A percentile compares a stretch with the other conserved stretches of the same genome.
These are phyloP conservation scores for Diaporthe amygdali DNA, from an alignment of 2,329 filamentous ascomycete genomes.

Conservation along the genomic window DNA sequence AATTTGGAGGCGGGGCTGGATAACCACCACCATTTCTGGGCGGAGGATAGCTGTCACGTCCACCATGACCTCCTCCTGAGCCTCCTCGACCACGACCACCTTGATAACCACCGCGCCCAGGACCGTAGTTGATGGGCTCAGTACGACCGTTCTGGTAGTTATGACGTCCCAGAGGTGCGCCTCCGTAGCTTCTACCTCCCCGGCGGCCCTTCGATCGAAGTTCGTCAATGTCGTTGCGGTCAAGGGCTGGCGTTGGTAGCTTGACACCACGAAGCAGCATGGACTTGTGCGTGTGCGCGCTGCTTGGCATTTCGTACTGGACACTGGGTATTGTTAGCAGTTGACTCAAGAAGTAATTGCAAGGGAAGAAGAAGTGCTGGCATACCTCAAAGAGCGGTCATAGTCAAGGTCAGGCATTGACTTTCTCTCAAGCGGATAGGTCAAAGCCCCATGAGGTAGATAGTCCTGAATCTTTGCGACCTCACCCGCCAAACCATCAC, in stretches of 20 bases:
- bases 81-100: constrained; percentile 23
- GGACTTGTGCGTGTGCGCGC: constrained; percentile 81
- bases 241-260: constrained; percentile 73
- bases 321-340: constrained; percentile 63
- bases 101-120: constrained; percentile 28
- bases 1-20: constrained; percentile 36
- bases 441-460: constrained; percentile 81
- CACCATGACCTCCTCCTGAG: constrained; percentile 19
- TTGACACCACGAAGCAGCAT: constrained; percentile 89
- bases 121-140: constrained; percentile 59
- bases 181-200: constrained; percentile 73
- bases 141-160: constrained; percentile 47
- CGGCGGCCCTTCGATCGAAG: constrained; percentile 70
- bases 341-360: neutral
- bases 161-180: constrained; percentile 58
- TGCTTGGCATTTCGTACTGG: constrained; percentile 80
- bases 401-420: constrained; percentile 80
- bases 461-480: constrained; percentile 84
- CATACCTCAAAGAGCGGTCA: constrained; percentile 84
- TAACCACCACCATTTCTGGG: constrained; percentile 28
- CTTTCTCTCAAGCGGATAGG: constrained; percentile 75
- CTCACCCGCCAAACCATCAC: constrained; percentile 78
- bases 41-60: constrained; percentile 26
- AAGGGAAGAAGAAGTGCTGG: constrained; percentile 29
- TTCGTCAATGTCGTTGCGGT: constrained; percentile 75